Base-by-base conservation (phyloP, 768 basidiomycete species). In the Cantharellus cinnabarinus region DNA sequence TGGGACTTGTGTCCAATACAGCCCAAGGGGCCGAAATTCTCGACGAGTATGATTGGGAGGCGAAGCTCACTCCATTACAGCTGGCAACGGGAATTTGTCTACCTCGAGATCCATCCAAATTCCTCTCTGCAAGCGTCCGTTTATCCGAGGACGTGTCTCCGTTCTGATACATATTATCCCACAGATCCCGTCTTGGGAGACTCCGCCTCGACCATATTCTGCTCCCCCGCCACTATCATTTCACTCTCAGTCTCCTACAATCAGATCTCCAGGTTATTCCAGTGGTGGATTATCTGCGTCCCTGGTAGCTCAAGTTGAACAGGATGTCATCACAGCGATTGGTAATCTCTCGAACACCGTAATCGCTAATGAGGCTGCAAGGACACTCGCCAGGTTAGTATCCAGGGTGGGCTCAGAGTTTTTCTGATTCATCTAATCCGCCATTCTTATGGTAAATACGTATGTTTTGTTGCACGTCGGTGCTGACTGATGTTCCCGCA, bases 321-420 rank as follows among this genome's bases (percentile, higher is more conserved):
- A 81, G 3, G 89, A 94, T 64, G 82, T 89, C 38, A 77, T 93
- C 64, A 83, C 84, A 3, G 87, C 89, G 3, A 87, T 99, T 56
- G 85, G 90, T 65, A 97, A 97, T 67, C 74, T 99, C 48, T 83
- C 85, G 38, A 99, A 99, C 67, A 89, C 91, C 20, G 91, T 98
- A 56, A 86, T 98, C 60, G 91, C 93, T 0, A 93, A 93, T 66
- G 80, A 88, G 34, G 91, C 95, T 1, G 98, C 95, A 34, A 79
- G 89, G 52, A 83, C 89, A 15, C 73, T 99, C 42, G 83, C 89
- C 38, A 80, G 79, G 90, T 91, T 66, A 63, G 77, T 69, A 20
- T 3, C 44, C 20, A 48, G 44, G n/a, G n/a, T n/a, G n/a, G n/a
- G n/a, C n/a, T n/a, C n/a, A n/a, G n/a, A n/a, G n/a, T n/a, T n/a